Conservation (phyloP, 1,284 basidiomycete species). For the Coriolopsis trogii region DNA sequence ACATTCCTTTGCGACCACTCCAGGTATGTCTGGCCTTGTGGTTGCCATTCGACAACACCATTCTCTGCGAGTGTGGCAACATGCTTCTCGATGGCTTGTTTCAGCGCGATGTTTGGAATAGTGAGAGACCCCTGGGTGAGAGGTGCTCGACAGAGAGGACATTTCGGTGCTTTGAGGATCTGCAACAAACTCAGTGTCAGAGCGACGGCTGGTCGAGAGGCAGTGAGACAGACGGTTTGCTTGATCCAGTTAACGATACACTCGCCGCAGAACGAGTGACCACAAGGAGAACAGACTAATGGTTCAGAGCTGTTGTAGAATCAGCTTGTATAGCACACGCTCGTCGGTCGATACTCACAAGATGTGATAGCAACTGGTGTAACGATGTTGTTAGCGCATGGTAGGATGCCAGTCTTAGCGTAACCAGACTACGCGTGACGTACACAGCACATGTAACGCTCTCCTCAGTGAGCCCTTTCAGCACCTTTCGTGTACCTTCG, state of each 20-base stretch:
- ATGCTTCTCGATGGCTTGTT: constrained; percentile 34
- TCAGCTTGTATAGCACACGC: background rate
- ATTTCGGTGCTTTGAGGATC: constrained; percentile 27
- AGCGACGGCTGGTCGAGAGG: background rate
- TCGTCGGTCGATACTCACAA: constrained; percentile 29
- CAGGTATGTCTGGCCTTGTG: constrained; percentile 21
- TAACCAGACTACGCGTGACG: constrained; percentile 9
- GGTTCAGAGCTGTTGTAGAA: constrained; percentile 29
- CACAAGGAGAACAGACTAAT: constrained; percentile 36
- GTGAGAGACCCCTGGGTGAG: constrained; percentile 27
- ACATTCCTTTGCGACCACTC: constrained; percentile 33
- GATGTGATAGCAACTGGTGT: constrained; percentile 35
- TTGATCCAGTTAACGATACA: constrained; percentile 35
- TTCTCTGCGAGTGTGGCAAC: constrained; percentile 29
- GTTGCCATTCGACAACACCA: constrained; percentile 33
- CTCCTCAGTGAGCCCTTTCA: constrained; percentile 33
- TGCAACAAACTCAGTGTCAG: background rate
- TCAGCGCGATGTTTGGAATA: constrained; percentile 36
- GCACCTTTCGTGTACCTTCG: constrained; percentile 23
- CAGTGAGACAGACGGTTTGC: constrained; percentile 26
- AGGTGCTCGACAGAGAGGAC: constrained; percentile 33
- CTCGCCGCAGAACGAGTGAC: constrained; percentile 38
- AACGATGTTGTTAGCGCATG: too few species aligned
- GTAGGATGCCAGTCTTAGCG: too few species aligned
- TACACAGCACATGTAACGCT: constrained; percentile 39